Conservation (phyloP, 495 filamentous ascomycete genomes). For the Aspergillus taichungensis region DNA sequence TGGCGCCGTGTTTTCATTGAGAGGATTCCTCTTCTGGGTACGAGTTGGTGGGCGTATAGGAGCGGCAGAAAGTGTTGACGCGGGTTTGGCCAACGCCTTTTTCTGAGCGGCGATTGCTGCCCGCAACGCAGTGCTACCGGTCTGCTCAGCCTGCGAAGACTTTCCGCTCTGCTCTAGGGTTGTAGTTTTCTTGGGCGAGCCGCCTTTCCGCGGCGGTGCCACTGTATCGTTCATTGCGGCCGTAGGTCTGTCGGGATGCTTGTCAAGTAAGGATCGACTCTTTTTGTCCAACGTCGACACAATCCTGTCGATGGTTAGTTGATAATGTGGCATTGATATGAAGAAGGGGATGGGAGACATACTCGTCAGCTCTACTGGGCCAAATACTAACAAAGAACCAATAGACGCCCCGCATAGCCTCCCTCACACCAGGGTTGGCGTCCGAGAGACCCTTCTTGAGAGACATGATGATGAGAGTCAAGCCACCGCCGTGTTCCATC, state of each 20-base stretch:
- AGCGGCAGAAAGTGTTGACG: too few relatives aligned
- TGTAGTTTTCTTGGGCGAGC: too few relatives aligned
- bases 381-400: conserved; percentile 73
- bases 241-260: conserved; percentile 73
- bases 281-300: conserved; percentile 65
- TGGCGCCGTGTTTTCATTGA: too few relatives aligned
- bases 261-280: conserved; percentile 65
- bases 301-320: conserved; percentile 46
- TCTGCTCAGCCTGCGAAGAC: too few relatives aligned
- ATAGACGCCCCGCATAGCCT: conserved; percentile 73
- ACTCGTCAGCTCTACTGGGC: conserved; percentile 69
- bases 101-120: too few relatives aligned
- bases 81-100: too few relatives aligned
- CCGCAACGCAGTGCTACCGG: too few relatives aligned
- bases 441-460: conserved; percentile 80
- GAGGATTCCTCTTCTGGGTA: too few relatives aligned
- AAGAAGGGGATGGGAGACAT: conserved; percentile 19
- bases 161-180: too few relatives aligned
- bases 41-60: too few relatives aligned
- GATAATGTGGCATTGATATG: neutral
- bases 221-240: conserved; percentile 26
- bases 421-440: conserved; percentile 77
- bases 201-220: too few relatives aligned
- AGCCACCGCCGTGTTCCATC: conserved; percentile 71
- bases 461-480: conserved; percentile 77